phyloP scores from a whole-genome alignment of 176 grass and related monocot species.

The Triticum dicoccoides region DNA sequence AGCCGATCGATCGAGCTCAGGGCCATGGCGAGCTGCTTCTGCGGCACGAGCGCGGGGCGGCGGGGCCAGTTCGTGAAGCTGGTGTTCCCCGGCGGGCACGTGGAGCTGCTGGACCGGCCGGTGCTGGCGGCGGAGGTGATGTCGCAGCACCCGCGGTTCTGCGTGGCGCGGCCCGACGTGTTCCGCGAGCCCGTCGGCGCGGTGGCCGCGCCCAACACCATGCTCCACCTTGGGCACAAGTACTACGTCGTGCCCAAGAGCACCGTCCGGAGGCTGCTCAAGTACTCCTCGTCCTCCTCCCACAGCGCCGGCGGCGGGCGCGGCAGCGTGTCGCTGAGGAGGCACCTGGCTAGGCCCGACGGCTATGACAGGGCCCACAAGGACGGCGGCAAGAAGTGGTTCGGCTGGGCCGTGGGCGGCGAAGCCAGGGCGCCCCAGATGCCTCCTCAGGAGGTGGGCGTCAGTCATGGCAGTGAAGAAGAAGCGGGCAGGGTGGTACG shows the following conservation, averaged over 20 bases:
- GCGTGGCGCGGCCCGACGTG: constrained; percentile 48
- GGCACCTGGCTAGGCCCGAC: constrained; percentile 10
- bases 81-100: constrained; percentile 51
- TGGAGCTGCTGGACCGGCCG: constrained; percentile 49
- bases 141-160: constrained; percentile 51
- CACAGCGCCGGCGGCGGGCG: background rate
- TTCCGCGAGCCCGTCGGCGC: constrained; percentile 45
- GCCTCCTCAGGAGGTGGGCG: background rate
- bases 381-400: constrained; percentile 16
- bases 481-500: background rate
- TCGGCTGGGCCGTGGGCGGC: constrained; percentile 12
- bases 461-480: background rate
- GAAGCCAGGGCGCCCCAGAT: background rate
- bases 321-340: constrained; percentile 1
- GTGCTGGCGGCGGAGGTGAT: constrained; percentile 50
- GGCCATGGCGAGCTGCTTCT: constrained; percentile 47
- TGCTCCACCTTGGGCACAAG: constrained; percentile 42
- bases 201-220: constrained; percentile 33
- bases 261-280: constrained; percentile 51
- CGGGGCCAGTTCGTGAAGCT: constrained; percentile 36
- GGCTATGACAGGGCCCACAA: constrained; percentile 10
- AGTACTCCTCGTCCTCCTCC: constrained; percentile 19
- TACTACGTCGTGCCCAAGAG: constrained; percentile 54
- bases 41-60: constrained; percentile 17
- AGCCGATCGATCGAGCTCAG: background rate